These are phyloP conservation scores for Ajuga chamaepitys DNA, from an alignment of 257 asterid species.

Conservation along the genomic window DNA sequence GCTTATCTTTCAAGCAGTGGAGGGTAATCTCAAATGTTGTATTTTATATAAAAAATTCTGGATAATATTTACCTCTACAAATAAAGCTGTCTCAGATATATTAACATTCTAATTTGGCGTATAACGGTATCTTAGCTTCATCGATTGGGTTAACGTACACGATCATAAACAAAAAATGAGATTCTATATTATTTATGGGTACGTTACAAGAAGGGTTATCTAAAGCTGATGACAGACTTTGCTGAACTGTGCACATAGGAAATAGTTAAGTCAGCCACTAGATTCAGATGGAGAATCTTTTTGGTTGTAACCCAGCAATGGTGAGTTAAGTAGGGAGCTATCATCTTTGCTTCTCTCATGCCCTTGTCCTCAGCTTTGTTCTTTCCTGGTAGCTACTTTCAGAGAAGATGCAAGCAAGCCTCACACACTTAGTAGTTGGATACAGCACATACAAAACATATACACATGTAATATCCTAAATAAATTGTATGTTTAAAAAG, in stretches of 20 bases:
- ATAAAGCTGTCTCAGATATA: no score
- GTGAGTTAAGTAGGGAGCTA: not conserved
- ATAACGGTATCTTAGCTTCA: no score
- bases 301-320: no score
- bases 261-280: not conserved
- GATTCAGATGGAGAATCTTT: not conserved
- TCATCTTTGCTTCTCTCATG: not conserved
- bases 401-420: no score
- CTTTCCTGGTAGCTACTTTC: no score
- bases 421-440: not conserved
- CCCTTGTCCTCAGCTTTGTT: no score
- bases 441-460: not conserved
- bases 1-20: conserved; percentile 4
- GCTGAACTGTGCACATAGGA: not conserved
- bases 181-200: not conserved
- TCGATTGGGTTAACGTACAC: not conserved
- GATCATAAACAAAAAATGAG: not conserved
- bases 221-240: not conserved
- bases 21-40: no score
- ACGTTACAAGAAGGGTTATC: not conserved
- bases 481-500: not conserved
- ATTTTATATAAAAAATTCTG: not conserved
- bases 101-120: no score
- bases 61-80: not conserved
- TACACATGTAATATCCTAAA: not conserved